Evolutionary conservation across 495 filamentous ascomycete genomes (phyloP), one percentile per base, ranked within the genome.

Genomic region (Tuber calosporum): DNA sequence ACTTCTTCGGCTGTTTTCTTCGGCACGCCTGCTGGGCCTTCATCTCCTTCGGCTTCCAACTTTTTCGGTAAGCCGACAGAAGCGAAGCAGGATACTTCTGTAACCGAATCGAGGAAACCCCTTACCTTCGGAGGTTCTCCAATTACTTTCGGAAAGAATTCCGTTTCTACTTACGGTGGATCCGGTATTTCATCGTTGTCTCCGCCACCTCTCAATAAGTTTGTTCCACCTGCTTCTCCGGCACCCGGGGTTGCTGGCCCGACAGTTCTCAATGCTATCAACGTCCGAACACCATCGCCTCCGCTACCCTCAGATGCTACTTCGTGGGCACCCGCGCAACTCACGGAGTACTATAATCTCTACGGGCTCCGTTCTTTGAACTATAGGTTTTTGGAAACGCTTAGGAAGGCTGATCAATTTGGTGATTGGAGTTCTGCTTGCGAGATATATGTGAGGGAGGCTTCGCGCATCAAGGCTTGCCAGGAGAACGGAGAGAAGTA

Each of bases 261-360:
- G 38, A 34, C 66, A 22, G 68, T 66, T 19, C 42, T 69, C 34
- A 37, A 41, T 45, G 58, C 70, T 73, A 48, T 68, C 43, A 78
- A 69, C 68, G 71, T 53, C 53, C 73, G 75, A 40, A 73, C 66
- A 67, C 67, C 77, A 34, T 81, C 79, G 2, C 79, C 79, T 42
- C 79, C 79, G 8, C 76, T 76, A 8, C 79, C 79, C 13, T 72
- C 79, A 20, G 79, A 81, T 43, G 71, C 79, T 36, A 73, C 76
- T 5, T 71, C 71, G 13, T 81, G 79, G 79, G 73, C 79, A 53
- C 68, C 68, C 13, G 62, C 75, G 8, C 79, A 81, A 40, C 75
- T 81, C 17, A 81, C 75, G 1, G 79, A 81, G 70, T 81, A 81
- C 58, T 80, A 81, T 42, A 81, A 81, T 37, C 37, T 81, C n/a